Evolutionary conservation across 2,329 filamentous ascomycete genomes (phyloP), one percentile per base, ranked within the genome.

Genomic region (Diaporthe vaccinii): DNA sequence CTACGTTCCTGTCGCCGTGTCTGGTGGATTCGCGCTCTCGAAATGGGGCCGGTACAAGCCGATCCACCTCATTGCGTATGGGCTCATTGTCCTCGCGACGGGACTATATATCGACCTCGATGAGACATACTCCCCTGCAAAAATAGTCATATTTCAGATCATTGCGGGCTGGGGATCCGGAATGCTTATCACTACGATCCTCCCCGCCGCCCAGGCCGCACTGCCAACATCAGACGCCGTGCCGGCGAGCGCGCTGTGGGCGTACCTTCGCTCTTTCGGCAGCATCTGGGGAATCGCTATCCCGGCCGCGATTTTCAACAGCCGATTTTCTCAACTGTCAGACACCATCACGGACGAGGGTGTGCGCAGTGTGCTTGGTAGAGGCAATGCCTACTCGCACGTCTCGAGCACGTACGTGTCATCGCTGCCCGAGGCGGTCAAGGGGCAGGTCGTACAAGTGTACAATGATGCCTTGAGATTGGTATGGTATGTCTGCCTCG

Each of bases 231-330:
- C 74, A 0, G 85, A 88, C 62, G 78, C 81, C 14, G 82, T 83
- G 1, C 78, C 80, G 0, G 83, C 84, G 0, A 84, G 83, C 1
- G 81, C 82, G 0, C 84, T 84, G 44, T 87, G 83, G 80, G 78
- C 80, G 0, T 89, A 88, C 72, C 81, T 86, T 44, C 83, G 87
- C 7, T 83, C 80, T 6, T 83, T 89, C 12, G 88, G 87, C 0
- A 78, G 81, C 12, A 83, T 87, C 4, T 84, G 88, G 78, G 86
- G 87, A 4, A 84, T 89, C 1, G 83, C 86, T 0, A 83, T 90
- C 12, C 85, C 85, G 0, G 83, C 83, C 0, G 79, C 82, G 1
- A 82, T 87, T 25, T 87, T 88, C 78, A 83, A 84, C 70, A 79
- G 79, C 0, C 59, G 76, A 1, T 74, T 78, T 58, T 41, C 39